Percentiles rank a stretch among this genome's conserved stretches.
Evolutionary conservation across 306 rosid genomes (phyloP).

Genomic region (Fragaria nilgerrensis): DNA sequence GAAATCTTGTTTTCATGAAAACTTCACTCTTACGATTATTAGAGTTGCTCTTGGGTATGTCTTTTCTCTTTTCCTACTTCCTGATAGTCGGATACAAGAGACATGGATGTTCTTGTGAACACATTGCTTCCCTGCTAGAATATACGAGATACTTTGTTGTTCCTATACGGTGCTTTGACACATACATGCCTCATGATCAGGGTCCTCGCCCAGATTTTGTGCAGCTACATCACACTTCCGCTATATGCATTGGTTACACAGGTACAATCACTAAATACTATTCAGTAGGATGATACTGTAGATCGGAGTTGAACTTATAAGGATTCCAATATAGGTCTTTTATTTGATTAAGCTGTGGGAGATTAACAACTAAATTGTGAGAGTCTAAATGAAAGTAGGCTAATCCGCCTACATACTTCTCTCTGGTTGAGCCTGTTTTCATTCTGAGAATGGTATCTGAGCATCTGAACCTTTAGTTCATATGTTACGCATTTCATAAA

Average conservation of each 20-base stretch:
- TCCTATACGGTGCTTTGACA: background rate
- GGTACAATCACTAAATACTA: conserved; percentile 31
- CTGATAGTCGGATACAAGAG: background rate
- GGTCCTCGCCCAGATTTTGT: conserved; percentile 69
- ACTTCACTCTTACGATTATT: conserved; percentile 35
- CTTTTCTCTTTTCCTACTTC: background rate
- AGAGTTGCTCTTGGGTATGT: conserved; percentile 85
- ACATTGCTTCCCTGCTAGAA: background rate
- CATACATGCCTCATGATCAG: conserved; percentile 30
- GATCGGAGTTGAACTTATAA: background rate
- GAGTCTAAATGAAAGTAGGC: background rate
- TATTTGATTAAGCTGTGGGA: background rate
- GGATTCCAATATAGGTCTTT: background rate
- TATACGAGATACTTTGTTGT: too few relatives aligned
- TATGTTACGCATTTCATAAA: background rate
- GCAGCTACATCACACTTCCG: conserved; percentile 93
- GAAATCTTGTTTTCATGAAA: conserved; percentile 81
- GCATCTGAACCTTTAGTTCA: background rate
- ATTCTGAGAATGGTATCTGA: background rate
- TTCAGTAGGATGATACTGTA: background rate
- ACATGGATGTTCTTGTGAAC: background rate
- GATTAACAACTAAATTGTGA: background rate
- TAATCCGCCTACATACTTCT: background rate
- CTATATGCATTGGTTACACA: conserved; percentile 90
- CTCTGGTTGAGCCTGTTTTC: background rate